A percentile compares a stretch with the other conserved stretches of the same genome.
phyloP scores from a whole-genome alignment of 352 stramenopile genomes.

The Phytopythium cucurbitacearum region DNA sequence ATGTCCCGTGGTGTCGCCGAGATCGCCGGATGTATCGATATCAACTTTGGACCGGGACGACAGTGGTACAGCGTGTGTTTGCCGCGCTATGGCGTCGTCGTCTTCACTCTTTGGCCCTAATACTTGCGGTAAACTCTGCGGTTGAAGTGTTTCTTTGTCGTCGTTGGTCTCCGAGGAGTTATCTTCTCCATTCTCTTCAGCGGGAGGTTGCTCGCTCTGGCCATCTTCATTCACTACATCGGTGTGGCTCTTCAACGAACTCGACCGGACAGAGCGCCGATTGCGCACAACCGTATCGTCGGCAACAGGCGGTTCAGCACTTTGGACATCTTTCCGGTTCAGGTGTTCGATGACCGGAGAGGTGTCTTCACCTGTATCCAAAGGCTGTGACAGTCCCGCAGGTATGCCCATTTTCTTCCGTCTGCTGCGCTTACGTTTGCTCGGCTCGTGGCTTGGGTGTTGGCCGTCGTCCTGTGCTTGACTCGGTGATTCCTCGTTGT shows the following conservation, averaged over 20 bases:
- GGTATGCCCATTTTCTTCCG: neutral
- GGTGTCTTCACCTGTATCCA: neutral
- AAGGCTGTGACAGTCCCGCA: neutral
- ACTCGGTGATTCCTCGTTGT: neutral
- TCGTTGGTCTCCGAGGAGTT: neutral
- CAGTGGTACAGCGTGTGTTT: neutral
- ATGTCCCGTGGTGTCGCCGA: neutral
- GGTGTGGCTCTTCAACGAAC: too few relatives aligned
- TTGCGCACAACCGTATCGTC: too few relatives aligned
- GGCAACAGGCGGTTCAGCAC: too few relatives aligned
- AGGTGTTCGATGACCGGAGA: too few relatives aligned
- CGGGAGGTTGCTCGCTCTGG: too few relatives aligned
- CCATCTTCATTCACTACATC: too few relatives aligned
- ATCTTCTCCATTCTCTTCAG: neutral
- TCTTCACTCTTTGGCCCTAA: neutral
- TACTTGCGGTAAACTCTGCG: too few relatives aligned
- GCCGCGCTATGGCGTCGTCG: neutral
- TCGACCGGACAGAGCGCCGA: too few relatives aligned
- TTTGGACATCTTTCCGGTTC: too few relatives aligned
- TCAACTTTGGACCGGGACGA: neutral
- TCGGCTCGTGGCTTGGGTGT: neutral
- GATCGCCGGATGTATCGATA: neutral
- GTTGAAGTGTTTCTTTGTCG: neutral
- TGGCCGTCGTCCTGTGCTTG: constrained; percentile 4
- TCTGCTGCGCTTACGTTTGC: neutral